Evolutionary conservation across 148 eudicot species (phyloP).

Genomic region (Silene latifolia): DNA sequence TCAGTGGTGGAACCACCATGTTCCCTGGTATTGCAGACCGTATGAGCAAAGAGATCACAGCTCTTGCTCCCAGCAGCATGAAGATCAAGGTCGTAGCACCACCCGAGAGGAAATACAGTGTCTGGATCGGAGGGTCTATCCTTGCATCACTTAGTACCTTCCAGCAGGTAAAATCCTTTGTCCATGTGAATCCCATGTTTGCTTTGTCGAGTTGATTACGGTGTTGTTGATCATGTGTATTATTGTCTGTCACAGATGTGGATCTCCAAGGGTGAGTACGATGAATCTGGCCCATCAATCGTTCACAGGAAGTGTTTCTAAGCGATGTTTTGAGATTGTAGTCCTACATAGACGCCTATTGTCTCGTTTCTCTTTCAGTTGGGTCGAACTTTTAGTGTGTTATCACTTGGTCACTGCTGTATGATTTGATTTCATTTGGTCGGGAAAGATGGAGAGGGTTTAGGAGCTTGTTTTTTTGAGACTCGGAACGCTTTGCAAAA

Average conservation of each 20-base stretch:
- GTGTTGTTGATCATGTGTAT: not conserved
- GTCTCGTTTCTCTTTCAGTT: not conserved
- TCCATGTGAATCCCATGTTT: not conserved
- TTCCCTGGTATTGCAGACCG: constrained; percentile 37
- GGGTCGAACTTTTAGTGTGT: not conserved
- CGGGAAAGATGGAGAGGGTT: too few relatives aligned
- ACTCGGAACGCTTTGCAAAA: too few relatives aligned
- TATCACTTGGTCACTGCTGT: too few relatives aligned
- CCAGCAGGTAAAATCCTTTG: constrained; percentile 30
- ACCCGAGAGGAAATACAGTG: constrained; percentile 36
- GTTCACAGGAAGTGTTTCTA: constrained; percentile 43
- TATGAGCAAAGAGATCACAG: constrained; percentile 35
- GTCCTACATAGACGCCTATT: not conserved
- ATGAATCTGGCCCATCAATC: constrained; percentile 41
- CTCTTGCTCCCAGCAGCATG: constrained; percentile 38
- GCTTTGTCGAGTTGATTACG: not conserved
- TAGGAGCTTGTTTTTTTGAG: too few relatives aligned
- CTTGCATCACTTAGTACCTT: constrained; percentile 33
- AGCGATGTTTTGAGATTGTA: not conserved
- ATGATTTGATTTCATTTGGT: too few relatives aligned
- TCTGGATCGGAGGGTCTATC: constrained; percentile 39
- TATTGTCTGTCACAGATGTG: constrained; percentile 27
- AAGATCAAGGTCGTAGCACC: constrained; percentile 36
- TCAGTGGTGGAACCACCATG: constrained; percentile 37
- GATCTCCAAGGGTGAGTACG: constrained; percentile 40